Evolutionary conservation across 2,329 filamentous ascomycete species (phyloP).

Genomic region (Ascocoryne sarcoides): DNA sequence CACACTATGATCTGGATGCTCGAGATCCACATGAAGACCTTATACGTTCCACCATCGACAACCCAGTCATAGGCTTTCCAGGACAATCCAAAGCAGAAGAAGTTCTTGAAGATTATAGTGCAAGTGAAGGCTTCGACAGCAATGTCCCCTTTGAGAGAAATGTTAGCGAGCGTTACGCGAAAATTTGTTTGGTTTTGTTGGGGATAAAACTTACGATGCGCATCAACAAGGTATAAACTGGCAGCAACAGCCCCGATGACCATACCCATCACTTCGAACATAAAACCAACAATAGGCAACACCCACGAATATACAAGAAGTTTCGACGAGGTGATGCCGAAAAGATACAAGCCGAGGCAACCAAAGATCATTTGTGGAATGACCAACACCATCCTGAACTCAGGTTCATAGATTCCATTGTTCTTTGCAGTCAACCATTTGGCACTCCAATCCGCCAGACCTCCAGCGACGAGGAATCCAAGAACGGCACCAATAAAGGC

Average conservation of each 20-base stretch:
- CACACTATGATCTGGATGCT: slow-evolving; percentile 74
- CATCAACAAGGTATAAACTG: slow-evolving; percentile 83
- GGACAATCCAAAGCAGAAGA: slow-evolving; percentile 81
- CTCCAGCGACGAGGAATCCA: slow-evolving; percentile 68
- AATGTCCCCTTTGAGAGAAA: slow-evolving; percentile 63
- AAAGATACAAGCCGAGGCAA: slow-evolving; percentile 73
- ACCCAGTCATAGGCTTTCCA: slow-evolving; percentile 83
- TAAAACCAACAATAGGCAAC: slow-evolving; percentile 69
- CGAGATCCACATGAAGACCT: slow-evolving; percentile 59
- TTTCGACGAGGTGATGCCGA: slow-evolving; percentile 63
- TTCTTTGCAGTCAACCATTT: slow-evolving; percentile 65
- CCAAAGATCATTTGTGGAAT: slow-evolving; percentile 74
- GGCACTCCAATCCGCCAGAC: slow-evolving; percentile 65
- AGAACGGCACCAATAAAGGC: slow-evolving; percentile 76
- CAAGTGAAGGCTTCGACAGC: slow-evolving; percentile 84
- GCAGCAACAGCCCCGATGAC: slow-evolving; percentile 82
- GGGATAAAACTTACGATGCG: slow-evolving; percentile 57
- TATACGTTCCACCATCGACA: slow-evolving; percentile 49
- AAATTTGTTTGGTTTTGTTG: slow-evolving; percentile 9
- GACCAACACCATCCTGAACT: slow-evolving; percentile 78
- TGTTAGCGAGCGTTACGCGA: too few species aligned
- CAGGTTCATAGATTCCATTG: slow-evolving; percentile 78
- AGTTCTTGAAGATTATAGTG: slow-evolving; percentile 87
- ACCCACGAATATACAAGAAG: slow-evolving; percentile 60
- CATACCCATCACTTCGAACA: slow-evolving; percentile 80